phyloP scores from a whole-genome alignment of 306 rosid species.

The Begonia fuchsioides region DNA sequence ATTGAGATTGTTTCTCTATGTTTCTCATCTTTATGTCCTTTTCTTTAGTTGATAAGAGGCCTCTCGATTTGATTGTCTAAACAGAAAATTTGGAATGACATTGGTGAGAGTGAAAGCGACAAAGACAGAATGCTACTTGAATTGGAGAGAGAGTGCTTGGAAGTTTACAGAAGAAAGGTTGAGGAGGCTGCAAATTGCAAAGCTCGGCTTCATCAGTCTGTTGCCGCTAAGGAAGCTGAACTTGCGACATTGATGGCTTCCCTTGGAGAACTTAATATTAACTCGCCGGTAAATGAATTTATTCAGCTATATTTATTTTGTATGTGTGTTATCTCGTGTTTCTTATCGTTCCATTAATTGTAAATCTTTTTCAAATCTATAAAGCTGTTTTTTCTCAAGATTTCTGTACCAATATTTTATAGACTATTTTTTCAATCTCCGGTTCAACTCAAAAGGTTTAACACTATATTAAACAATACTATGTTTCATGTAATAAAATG shows the following conservation, averaged over 20 bases:
- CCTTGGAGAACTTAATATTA: slow-evolving; percentile 74
- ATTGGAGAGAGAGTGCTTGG: slow-evolving; percentile 89
- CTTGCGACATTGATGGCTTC: slow-evolving; percentile 81
- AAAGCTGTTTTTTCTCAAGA: too few relatives aligned
- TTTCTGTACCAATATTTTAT: too few relatives aligned
- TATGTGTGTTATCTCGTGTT: too few relatives aligned
- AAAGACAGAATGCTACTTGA: slow-evolving; percentile 71
- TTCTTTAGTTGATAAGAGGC: slow-evolving; percentile 3
- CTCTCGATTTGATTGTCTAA: slow-evolving; percentile 5
- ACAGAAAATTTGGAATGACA: slow-evolving; percentile 95
- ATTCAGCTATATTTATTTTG: not conserved
- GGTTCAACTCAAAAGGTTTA: too few relatives aligned
- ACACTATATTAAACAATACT: too few relatives aligned
- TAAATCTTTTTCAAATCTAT: too few relatives aligned
- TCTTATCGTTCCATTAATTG: too few relatives aligned
- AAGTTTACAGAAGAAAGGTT: slow-evolving; percentile 75
- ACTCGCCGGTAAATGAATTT: slow-evolving; percentile 47
- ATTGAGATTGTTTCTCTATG: slow-evolving; percentile 1
- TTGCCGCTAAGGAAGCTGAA: slow-evolving; percentile 91
- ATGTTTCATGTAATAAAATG: too few relatives aligned
- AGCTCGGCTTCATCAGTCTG: slow-evolving; percentile 85
- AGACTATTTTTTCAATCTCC: too few relatives aligned
- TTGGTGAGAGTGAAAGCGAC: slow-evolving; percentile 75
- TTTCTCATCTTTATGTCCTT: not conserved
- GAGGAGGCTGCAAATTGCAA: slow-evolving; percentile 80